Base-by-base conservation (phyloP, 495 filamentous ascomycete genomes). In the Aspergillus coremiiformis region DNA sequence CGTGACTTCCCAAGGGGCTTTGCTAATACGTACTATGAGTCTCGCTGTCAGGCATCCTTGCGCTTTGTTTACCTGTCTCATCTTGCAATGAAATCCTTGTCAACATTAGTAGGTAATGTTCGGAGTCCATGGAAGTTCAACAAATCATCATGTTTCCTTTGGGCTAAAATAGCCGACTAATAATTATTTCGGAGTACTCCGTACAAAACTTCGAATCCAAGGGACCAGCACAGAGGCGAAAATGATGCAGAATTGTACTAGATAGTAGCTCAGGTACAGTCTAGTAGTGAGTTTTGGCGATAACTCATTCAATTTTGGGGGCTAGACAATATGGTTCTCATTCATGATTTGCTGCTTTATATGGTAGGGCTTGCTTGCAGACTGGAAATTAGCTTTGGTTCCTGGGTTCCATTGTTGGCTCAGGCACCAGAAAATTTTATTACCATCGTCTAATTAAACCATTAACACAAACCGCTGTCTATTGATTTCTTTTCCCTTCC, bases 1-100 rank as follows among this genome's bases (percentile, higher is more conserved):
- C 51, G 52, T 48, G 57, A 57, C 1, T 37, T 12, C 17, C n/a
- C 33, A 19, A 37, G 58, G 54, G 52, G 48, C 49, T 23, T 42
- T 51, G 20, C n/a, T 27, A 15, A n/a, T n/a, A n/a, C n/a, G n/a
- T n/a, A n/a, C n/a, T 29, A 37, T 44, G 8, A 49, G 30, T 37
- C 30, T 32, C 15, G 12, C 33, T 37, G 14, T 37, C 15, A 19
- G 15, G 33, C 7, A 37, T 37, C n/a, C n/a, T n/a, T n/a, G 33
- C 33, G 14, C 33, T 17, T 37, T 37, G 33, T 37, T n/a, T n/a
- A 15, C 33, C n/a, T 37, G 33, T 9, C 33, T 37, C 33, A 37
- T n/a, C n/a, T 37, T 37, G 33, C 33, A 17, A 37, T 37, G 33
- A 37, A 15, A 19, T 37, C 4, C n/a, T 4, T 19, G 33, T 5